Conservation (phyloP, 2,329 filamentous ascomycete species). For the Cytospora mali region DNA sequence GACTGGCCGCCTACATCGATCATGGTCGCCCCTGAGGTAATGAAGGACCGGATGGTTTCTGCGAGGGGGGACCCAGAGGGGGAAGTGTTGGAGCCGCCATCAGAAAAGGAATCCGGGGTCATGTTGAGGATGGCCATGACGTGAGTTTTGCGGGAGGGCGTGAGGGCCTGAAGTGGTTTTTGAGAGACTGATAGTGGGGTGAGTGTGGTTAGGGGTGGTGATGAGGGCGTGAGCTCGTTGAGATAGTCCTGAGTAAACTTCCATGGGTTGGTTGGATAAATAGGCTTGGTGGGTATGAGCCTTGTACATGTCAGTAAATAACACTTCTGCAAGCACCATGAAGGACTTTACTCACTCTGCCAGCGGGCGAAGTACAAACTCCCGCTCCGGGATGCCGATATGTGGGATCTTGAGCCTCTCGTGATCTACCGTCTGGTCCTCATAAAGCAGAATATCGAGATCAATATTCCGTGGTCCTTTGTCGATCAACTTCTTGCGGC, state of each 20-base stretch:
- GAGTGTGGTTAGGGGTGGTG: constrained; percentile 58
- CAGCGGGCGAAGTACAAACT: constrained; percentile 89
- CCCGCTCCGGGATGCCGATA: constrained; percentile 80
- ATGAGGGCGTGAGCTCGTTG: constrained; percentile 55
- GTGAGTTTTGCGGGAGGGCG: constrained; percentile 64
- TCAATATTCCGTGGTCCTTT: constrained; percentile 96
- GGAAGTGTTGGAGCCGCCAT: constrained; percentile 62
- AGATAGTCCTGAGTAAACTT: constrained; percentile 63
- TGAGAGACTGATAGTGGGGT: constrained; percentile 56
- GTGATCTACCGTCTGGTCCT: constrained; percentile 64
- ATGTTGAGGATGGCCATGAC: constrained; percentile 95
- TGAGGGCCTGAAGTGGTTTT: constrained; percentile 60
- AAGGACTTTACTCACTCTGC: constrained; percentile 61
- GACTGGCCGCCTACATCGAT: constrained; percentile 94
- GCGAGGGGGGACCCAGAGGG: constrained; percentile 47
- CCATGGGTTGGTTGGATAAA: constrained; percentile 59
- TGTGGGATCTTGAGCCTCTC: constrained; percentile 85
- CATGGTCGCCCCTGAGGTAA: constrained; percentile 74
- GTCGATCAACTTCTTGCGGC: constrained; percentile 81
- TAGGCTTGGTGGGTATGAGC: constrained; percentile 57
- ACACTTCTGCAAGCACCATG: neutral
- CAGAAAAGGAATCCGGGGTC: constrained; percentile 96
- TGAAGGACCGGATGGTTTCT: constrained; percentile 61
- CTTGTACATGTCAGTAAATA: constrained; percentile 37
- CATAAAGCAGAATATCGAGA: constrained; percentile 87